A percentile compares a stretch with the other conserved stretches of the same genome.
phyloP scores from a whole-genome alignment of 495 filamentous ascomycete species.

The Polyplosphaeria fusca region DNA sequence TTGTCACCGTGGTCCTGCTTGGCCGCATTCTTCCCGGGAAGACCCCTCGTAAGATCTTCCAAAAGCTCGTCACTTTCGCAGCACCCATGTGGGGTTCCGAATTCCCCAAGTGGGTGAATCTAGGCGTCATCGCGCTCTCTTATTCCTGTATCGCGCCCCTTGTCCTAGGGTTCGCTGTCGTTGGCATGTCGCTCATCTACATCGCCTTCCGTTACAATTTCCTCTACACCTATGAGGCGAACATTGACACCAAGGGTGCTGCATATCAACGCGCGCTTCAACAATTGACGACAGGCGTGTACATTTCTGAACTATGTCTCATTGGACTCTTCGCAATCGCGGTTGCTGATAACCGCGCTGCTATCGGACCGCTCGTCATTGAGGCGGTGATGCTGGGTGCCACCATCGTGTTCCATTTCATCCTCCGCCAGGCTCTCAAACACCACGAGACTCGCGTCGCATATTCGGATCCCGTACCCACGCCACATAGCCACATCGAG shows the following conservation, averaged over 20 bases:
- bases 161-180: slow-evolving; percentile 78
- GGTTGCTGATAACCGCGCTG: slow-evolving; percentile 41
- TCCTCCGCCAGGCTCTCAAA: slow-evolving; percentile 71
- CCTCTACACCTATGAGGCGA: slow-evolving; percentile 80
- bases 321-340: slow-evolving; percentile 84
- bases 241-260: slow-evolving; percentile 86
- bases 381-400: slow-evolving; percentile 81
- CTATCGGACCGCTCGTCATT: slow-evolving; percentile 74
- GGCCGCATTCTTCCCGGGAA: slow-evolving; percentile 64
- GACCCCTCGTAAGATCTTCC: slow-evolving; percentile 74
- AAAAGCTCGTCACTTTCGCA: slow-evolving; percentile 61
- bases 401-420: slow-evolving; percentile 76
- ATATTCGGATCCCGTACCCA: slow-evolving; percentile 29
- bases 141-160: slow-evolving; percentile 91
- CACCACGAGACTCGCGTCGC: slow-evolving; percentile 45
- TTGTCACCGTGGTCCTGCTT: slow-evolving; percentile 72
- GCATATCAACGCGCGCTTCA: slow-evolving; percentile 87
- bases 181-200: slow-evolving; percentile 86
- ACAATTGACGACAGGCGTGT: slow-evolving; percentile 84
- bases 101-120: slow-evolving; percentile 78
- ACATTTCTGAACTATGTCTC: slow-evolving; percentile 79
- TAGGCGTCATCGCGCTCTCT: slow-evolving; percentile 80
- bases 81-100: slow-evolving; percentile 83
- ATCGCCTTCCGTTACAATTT: slow-evolving; percentile 93
- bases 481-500: slow-evolving; percentile 76